Conservation (phyloP, 192 early-diverging fungal species). For the Coemansia sp. region DNA sequence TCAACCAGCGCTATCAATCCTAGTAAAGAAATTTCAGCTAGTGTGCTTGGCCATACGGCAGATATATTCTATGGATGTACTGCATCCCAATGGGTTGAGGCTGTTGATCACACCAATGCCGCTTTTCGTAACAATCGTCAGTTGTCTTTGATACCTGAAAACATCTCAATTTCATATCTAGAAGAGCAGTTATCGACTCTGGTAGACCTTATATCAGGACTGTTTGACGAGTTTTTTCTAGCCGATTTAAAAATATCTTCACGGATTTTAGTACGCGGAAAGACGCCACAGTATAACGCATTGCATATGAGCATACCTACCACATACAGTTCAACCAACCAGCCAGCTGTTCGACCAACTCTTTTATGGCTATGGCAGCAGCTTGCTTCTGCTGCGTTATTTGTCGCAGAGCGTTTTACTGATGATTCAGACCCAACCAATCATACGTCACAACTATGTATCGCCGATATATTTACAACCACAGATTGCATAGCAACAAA, state of each 20-base stretch:
- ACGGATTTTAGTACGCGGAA: background rate
- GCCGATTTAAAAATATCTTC: background rate
- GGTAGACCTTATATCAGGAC: background rate
- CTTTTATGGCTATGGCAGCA: background rate
- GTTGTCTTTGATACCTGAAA: background rate
- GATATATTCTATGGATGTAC: slow-evolving; percentile 3
- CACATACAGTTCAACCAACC: too few relatives aligned
- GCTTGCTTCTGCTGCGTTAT: background rate
- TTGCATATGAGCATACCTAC: background rate
- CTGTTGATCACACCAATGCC: background rate
- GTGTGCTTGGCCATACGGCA: slow-evolving; percentile 1
- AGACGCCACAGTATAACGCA: background rate
- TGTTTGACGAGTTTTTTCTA: background rate
- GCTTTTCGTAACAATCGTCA: background rate
- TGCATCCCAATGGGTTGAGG: slow-evolving; percentile 1
- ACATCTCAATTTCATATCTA: background rate
- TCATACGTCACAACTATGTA: background rate
- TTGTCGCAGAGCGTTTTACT: background rate
- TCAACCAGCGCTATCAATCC: too few relatives aligned
- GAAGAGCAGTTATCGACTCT: slow-evolving; percentile 1
- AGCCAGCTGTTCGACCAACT: background rate
- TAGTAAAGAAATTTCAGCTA: background rate
- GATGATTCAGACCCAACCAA: too few relatives aligned
- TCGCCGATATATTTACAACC: background rate
- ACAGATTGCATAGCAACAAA: background rate